These are phyloP conservation scores for Geotrichum klebahnii DNA, from an alignment of 1,139 yeast species.

Conservation along the genomic window DNA sequence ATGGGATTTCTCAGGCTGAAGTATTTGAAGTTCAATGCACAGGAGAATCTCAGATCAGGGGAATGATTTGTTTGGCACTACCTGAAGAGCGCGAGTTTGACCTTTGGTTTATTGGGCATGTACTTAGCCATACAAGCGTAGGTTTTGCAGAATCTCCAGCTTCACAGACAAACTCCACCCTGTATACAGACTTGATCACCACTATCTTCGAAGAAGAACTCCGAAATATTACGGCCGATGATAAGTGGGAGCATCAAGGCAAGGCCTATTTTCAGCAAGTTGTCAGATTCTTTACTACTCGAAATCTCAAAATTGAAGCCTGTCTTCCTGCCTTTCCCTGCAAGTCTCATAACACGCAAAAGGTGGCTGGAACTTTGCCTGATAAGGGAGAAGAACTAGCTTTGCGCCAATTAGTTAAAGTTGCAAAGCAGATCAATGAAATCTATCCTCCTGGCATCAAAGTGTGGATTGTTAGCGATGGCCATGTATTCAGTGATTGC, in stretches of 20 bases:
- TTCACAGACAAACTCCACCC: not conserved
- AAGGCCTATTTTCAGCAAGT: constrained; percentile 11
- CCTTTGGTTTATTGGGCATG: constrained; percentile 18
- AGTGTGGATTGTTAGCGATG: constrained; percentile 23
- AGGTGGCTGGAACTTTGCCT: constrained; percentile 20
- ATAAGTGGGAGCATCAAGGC: constrained; percentile 19
- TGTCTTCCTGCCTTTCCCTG: constrained; percentile 24
- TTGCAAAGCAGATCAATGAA: constrained; percentile 11
- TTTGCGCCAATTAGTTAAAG: constrained; percentile 11
- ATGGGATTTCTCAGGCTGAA: not conserved
- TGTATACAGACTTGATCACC: constrained; percentile 11
- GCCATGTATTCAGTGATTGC: constrained; percentile 23
- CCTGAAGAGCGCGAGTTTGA: constrained; percentile 14
- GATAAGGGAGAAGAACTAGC: constrained; percentile 23
- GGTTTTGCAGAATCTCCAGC: not conserved
- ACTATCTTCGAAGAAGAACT: constrained; percentile 18
- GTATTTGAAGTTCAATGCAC: constrained; percentile 7
- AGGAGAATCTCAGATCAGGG: constrained; percentile 15
- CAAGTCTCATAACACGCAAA: constrained; percentile 21
- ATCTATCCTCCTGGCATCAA: constrained; percentile 22
- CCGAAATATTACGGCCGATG: constrained; percentile 17
- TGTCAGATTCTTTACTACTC: constrained; percentile 17
- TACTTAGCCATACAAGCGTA: constrained; percentile 5
- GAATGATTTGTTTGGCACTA: constrained; percentile 4
- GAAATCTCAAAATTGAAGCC: constrained; percentile 14